A percentile compares a stretch with the other conserved stretches of the same genome.
These are phyloP conservation scores for Boletus sp. DNA, from an alignment of 768 basidiomycete genomes.

Conservation along the genomic window DNA sequence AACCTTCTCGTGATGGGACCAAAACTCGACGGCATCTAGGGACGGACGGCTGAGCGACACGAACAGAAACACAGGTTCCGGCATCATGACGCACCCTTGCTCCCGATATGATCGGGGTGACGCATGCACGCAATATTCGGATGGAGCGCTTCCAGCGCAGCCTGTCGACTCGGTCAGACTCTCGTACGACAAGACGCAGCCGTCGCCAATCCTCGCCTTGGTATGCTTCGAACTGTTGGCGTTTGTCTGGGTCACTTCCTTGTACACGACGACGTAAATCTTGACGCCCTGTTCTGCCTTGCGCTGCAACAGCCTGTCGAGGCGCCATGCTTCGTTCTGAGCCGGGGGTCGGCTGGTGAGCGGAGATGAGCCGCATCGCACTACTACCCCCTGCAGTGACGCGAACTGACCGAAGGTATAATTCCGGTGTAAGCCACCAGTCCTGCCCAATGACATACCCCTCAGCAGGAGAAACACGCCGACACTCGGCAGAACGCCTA, in stretches of 20 bases:
- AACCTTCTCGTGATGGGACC: slow-evolving; percentile 91
- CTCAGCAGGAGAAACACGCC: slow-evolving; percentile 2
- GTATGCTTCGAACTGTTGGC: slow-evolving; percentile 83
- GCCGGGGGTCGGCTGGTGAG: slow-evolving; percentile 69
- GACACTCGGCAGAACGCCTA: slow-evolving; percentile 27
- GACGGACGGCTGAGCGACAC: background rate
- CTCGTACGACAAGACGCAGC: background rate
- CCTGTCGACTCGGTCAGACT: slow-evolving; percentile 38
- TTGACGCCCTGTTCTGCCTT: slow-evolving; percentile 94
- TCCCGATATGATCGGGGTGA: slow-evolving; percentile 87
- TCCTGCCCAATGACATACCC: slow-evolving; percentile 42
- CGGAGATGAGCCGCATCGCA: slow-evolving; percentile 5
- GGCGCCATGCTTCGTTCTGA: slow-evolving; percentile 79
- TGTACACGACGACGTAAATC: slow-evolving; percentile 90
- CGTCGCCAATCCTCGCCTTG: slow-evolving; percentile 43
- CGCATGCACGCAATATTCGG: slow-evolving; percentile 87
- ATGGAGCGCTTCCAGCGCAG: slow-evolving; percentile 77
- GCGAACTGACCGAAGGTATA: slow-evolving; percentile 59
- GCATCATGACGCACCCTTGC: slow-evolving; percentile 48
- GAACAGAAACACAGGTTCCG: background rate
- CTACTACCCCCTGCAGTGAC: background rate
- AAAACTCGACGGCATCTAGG: slow-evolving; percentile 75
- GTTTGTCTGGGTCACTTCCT: slow-evolving; percentile 95
- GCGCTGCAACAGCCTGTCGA: slow-evolving; percentile 79
- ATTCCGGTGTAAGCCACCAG: slow-evolving; percentile 94